These are phyloP conservation scores for Blastocystis sp. DNA, from an alignment of 352 stramenopile genomes.

Conservation along the genomic window DNA sequence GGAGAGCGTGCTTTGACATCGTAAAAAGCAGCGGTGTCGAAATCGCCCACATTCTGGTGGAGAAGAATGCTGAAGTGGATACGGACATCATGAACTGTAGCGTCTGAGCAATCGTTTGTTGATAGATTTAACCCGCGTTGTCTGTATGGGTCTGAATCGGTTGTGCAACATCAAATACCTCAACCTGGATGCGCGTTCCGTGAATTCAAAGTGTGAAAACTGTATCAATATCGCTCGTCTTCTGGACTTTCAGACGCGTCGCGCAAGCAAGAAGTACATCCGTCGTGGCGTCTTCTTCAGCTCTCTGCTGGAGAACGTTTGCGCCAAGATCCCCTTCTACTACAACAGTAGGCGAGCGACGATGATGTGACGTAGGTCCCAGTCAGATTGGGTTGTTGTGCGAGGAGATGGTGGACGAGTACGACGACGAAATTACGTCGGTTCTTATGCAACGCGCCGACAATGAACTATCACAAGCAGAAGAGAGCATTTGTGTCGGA, in stretches of 20 bases:
- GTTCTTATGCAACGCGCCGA: background rate
- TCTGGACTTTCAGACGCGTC: constrained; percentile 42
- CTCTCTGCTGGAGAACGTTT: constrained; percentile 19
- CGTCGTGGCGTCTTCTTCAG: constrained; percentile 35
- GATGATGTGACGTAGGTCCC: background rate
- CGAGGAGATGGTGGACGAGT: constrained; percentile 35
- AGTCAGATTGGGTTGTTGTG: constrained; percentile 15
- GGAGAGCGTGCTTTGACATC: constrained; percentile 35
- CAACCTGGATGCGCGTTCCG: constrained; percentile 28
- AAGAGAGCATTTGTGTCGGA: constrained; percentile 30
- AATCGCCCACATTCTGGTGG: constrained; percentile 49
- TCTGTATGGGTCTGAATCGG: constrained; percentile 48
- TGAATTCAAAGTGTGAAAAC: constrained; percentile 45
- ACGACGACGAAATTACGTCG: constrained; percentile 38
- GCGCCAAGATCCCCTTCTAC: constrained; percentile 49
- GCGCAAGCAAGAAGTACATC: constrained; percentile 40
- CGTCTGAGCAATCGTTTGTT: background rate
- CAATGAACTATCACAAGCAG: background rate
- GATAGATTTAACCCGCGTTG: constrained; percentile 48
- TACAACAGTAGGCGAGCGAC: background rate
- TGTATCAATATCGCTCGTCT: constrained; percentile 44
- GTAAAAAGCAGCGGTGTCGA: constrained; percentile 3
- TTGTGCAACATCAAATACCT: constrained; percentile 52
- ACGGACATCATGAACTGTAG: constrained; percentile 56
- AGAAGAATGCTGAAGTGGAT: constrained; percentile 52